Conservation (phyloP, 306 rosid genomes). For the Glycine latifolia region DNA sequence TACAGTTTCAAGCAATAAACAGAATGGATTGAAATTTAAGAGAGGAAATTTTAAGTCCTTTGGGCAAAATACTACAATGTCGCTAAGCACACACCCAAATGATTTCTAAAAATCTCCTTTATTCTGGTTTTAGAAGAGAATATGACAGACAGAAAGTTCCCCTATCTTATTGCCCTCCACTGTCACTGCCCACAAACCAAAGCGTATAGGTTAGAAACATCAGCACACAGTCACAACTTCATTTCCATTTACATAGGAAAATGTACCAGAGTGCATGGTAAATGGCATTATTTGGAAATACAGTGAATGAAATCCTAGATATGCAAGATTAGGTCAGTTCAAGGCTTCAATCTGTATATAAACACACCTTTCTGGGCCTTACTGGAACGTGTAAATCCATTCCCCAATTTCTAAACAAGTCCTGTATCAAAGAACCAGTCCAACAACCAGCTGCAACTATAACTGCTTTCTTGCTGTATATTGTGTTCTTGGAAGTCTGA, state of each 20-base stretch:
- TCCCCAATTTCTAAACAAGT: slow-evolving; percentile 67
- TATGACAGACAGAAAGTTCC: neutral
- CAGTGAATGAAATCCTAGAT: slow-evolving; percentile 31
- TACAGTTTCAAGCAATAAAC: slow-evolving; percentile 8
- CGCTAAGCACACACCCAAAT: too few relatives aligned
- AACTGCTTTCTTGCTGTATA: slow-evolving; percentile 76
- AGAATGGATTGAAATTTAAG: neutral
- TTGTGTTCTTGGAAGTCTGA: slow-evolving; percentile 65
- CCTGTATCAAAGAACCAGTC: slow-evolving; percentile 88
- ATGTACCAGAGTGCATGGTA: slow-evolving; percentile 17
- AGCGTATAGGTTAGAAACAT: neutral
- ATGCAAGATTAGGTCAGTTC: slow-evolving; percentile 32
- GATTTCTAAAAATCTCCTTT: neutral
- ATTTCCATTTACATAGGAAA: neutral
- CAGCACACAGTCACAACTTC: neutral
- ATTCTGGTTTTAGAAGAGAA: slow-evolving; percentile 14
- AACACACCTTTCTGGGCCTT: slow-evolving; percentile 84
- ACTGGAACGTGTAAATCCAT: slow-evolving; percentile 73
- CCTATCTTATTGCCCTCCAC: neutral
- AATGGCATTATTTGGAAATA: slow-evolving; percentile 9
- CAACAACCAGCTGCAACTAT: slow-evolving; percentile 94
- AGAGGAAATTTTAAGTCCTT: neutral
- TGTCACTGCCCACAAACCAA: neutral
- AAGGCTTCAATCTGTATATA: slow-evolving; percentile 22
- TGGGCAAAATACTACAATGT: neutral